Evolutionary conservation across 2,329 filamentous ascomycete genomes (phyloP), one percentile per base, ranked within the genome.

Genomic region (Claviceps cyperi): DNA sequence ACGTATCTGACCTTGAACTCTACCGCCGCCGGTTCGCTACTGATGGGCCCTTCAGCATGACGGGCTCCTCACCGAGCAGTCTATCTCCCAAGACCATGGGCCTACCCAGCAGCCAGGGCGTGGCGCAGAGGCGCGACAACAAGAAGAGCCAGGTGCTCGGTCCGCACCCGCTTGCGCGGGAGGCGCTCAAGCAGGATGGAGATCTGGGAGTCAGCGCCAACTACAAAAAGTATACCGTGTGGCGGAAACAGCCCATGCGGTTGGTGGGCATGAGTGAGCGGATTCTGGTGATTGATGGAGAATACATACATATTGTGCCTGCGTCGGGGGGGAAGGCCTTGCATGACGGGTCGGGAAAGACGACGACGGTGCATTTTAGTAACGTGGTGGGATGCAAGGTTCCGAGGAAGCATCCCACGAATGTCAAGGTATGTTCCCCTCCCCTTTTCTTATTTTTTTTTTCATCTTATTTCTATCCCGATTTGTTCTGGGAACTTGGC

Each of bases 221-320:
- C 58, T 84, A 86, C 68, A 83, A 86, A 60, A 84, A 83, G 57
- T 92, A 88, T 66, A 81, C 79, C 13, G 86, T 94, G 15, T 85
- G 84, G 70, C 80, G 86, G 55, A 87, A 89, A 65, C 85, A 90
- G 64, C 82, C 84, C 8, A 87, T 92, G 76, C 81, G 84, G 22
- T 84, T 92, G 58, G 81, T 86, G 41, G 81, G 80, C 4, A 77
- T 84, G 59, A 85, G 86, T 53, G 84, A 89, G 58, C 79, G 85
- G 51, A 78, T 87, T 9, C 70, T 92, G 41, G 81, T 84, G 45
- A 86, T 94, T 56, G 86, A 91, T 58, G 85, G 85, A 52, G 87
- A 94, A 63, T 92, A 90, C 63, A 80, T 94, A 54, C 86, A 91
- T 65, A 88, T 94, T 58, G 83, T 88, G 76, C 85, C 86, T 24